Evolutionary conservation across 495 filamentous ascomycete genomes (phyloP).

Genomic region (Penicillium taxi): DNA sequence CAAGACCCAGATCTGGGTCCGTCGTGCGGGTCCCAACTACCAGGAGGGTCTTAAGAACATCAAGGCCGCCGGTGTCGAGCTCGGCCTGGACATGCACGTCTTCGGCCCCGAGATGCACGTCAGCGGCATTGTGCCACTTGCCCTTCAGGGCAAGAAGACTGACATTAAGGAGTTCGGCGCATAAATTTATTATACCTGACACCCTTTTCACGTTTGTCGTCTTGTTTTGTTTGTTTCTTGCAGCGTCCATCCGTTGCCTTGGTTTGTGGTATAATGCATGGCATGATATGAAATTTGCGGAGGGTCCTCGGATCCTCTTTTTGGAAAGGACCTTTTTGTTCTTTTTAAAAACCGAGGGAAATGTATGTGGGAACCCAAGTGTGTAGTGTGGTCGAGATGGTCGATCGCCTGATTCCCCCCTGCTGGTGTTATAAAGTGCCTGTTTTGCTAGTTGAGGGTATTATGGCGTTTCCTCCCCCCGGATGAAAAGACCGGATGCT

Average conservation of each 20-base stretch:
- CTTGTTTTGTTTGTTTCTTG: slow-evolving; percentile 18
- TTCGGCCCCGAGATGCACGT: slow-evolving; percentile 97
- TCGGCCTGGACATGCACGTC: slow-evolving; percentile 90
- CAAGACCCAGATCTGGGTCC: slow-evolving; percentile 98
- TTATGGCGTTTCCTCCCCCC: slow-evolving; percentile 27
- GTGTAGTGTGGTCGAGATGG: too few species aligned
- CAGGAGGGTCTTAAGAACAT: slow-evolving; percentile 99
- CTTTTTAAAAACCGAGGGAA: too few species aligned
- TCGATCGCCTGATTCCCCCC: slow-evolving; percentile 8
- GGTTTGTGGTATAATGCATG: slow-evolving; percentile 40
- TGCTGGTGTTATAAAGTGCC: slow-evolving; percentile 16
- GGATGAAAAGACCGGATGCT: slow-evolving; percentile 25
- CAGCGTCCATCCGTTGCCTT: slow-evolving; percentile 32
- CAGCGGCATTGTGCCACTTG: slow-evolving; percentile 60
- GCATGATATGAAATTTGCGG: slow-evolving; percentile 40
- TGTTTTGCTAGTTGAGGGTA: slow-evolving; percentile 21
- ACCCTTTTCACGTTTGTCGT: slow-evolving; percentile 2
- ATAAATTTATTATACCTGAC: slow-evolving; percentile 25
- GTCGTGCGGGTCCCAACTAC: slow-evolving; percentile 98
- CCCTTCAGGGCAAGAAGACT: slow-evolving; percentile 52
- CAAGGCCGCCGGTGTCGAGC: slow-evolving; percentile 88
- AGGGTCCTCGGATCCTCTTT: slow-evolving; percentile 6
- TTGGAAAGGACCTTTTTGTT: too few species aligned
- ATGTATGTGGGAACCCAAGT: too few species aligned
- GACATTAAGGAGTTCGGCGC: slow-evolving; percentile 45